phyloP scores from a whole-genome alignment of 768 basidiomycete species.

The Royoungia palumana region DNA sequence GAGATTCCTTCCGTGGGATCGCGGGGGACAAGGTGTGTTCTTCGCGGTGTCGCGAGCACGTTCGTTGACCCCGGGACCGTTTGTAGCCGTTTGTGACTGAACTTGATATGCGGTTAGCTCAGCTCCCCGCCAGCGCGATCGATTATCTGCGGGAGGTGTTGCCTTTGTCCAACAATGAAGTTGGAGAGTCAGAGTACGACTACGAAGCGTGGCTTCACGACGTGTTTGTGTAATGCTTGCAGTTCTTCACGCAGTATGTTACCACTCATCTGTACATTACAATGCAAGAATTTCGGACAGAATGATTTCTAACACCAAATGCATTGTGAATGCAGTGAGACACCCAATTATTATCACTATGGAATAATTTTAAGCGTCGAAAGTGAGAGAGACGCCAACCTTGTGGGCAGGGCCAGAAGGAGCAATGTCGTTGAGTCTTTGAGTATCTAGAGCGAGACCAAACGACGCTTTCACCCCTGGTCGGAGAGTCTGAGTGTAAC shows the following conservation, averaged over 20 bases:
- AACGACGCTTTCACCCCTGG: constrained; percentile 91
- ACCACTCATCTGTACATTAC: neutral
- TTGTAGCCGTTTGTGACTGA: constrained; percentile 88
- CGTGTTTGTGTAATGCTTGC: constrained; percentile 57
- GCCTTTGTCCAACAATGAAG: constrained; percentile 53
- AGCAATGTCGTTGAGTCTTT: constrained; percentile 75
- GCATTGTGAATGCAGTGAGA: constrained; percentile 13
- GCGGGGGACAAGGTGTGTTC: constrained; percentile 78
- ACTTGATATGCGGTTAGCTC: constrained; percentile 82
- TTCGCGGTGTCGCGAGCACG: neutral
- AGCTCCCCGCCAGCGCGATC: constrained; percentile 70
- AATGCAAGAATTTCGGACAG: neutral
- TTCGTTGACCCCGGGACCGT: constrained; percentile 1
- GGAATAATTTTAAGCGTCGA: constrained; percentile 55
- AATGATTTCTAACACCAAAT: constrained; percentile 1
- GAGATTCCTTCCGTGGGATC: constrained; percentile 90
- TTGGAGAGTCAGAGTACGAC: constrained; percentile 68
- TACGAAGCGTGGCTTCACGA: constrained; percentile 81
- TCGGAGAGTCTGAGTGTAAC: constrained; percentile 90
- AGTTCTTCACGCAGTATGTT: neutral
- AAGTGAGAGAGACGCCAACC: constrained; percentile 72
- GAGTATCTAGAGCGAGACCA: constrained; percentile 93
- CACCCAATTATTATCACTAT: constrained; percentile 15
- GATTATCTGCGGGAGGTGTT: constrained; percentile 82
- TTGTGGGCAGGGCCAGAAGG: constrained; percentile 74